These are phyloP conservation scores for Xylariomycetidae sp. DNA, from an alignment of 2,329 filamentous ascomycete genomes.

Conservation along the genomic window DNA sequence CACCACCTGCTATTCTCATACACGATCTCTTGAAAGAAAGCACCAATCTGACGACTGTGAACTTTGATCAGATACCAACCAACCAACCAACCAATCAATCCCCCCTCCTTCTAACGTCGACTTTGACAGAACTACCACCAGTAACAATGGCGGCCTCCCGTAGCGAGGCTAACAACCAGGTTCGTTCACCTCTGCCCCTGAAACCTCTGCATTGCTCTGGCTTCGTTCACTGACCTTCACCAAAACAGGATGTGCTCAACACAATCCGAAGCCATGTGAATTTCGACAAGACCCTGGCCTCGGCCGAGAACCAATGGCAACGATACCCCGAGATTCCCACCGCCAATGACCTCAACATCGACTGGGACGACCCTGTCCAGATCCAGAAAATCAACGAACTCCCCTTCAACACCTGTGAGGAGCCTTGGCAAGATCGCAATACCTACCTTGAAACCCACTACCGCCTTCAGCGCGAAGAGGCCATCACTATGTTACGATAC, in stretches of 20 bases:
- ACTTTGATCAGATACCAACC: too few relatives aligned
- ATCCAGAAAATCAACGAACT: constrained; percentile 30
- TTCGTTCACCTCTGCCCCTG: too few relatives aligned
- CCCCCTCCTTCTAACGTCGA: too few relatives aligned
- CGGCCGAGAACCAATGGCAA: constrained; percentile 32
- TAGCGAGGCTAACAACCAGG: too few relatives aligned
- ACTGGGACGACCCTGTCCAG: constrained; percentile 16
- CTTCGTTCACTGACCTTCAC: too few relatives aligned
- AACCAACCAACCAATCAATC: too few relatives aligned
- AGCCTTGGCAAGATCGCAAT: constrained; percentile 55
- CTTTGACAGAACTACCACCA: too few relatives aligned
- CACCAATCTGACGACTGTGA: too few relatives aligned
- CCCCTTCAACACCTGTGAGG: constrained; percentile 48
- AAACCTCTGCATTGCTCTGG: too few relatives aligned
- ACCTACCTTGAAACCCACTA: constrained; percentile 73
- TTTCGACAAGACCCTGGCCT: constrained; percentile 4
- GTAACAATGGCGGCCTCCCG: too few relatives aligned
- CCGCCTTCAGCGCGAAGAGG: constrained; percentile 70
- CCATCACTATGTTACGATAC: constrained; percentile 62
- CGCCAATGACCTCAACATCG: constrained; percentile 44
- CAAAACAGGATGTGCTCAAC: constrained; percentile 10
- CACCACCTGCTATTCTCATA: too few relatives aligned
- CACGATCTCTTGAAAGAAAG: too few relatives aligned
- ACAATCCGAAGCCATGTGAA: constrained; percentile 14
- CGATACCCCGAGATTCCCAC: constrained; percentile 51